Evolutionary conservation across 495 filamentous ascomycete genomes (phyloP).

Genomic region (Tricharina praecox): DNA sequence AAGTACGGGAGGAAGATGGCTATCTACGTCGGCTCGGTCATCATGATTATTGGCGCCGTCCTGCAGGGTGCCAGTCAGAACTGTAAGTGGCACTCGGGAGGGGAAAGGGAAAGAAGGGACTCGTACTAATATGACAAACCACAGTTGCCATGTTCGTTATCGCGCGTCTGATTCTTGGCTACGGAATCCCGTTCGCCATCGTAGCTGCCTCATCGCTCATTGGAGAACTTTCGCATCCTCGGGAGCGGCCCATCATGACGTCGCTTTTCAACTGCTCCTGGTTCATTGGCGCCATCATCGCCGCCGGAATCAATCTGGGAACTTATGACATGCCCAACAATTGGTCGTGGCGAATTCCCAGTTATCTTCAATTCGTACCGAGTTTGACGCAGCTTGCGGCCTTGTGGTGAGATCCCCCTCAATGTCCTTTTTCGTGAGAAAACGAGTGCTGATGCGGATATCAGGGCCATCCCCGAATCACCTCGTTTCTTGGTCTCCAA

Average conservation of each 20-base stretch:
- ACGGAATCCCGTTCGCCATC: conserved; percentile 48
- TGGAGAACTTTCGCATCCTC: conserved; percentile 49
- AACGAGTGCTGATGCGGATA: conserved; percentile 3
- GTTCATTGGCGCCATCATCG: conserved; percentile 45
- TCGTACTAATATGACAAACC: no score
- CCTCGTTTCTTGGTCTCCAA: conserved; percentile 45
- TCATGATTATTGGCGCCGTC: conserved; percentile 42
- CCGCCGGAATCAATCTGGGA: conserved; percentile 40
- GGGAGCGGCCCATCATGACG: conserved; percentile 47
- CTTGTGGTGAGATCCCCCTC: conserved; percentile 16
- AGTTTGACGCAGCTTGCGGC: conserved; percentile 40
- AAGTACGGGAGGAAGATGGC: conserved; percentile 38
- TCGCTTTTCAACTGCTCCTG: conserved; percentile 51
- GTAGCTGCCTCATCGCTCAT: conserved; percentile 47
- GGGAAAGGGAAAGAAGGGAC: no score
- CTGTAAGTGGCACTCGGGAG: conserved; percentile 25
- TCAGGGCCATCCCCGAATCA: conserved; percentile 35
- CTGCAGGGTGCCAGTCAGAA: conserved; percentile 38
- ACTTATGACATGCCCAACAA: conserved; percentile 38
- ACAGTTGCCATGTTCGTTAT: conserved; percentile 45
- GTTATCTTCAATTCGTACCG: conserved; percentile 38
- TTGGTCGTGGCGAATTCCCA: conserved; percentile 53
- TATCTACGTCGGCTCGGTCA: conserved; percentile 41
- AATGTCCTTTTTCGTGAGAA: no score
- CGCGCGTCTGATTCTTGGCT: conserved; percentile 47